Base-by-base conservation (phyloP, 768 basidiomycete species). In the Hygrocybe punicea region DNA sequence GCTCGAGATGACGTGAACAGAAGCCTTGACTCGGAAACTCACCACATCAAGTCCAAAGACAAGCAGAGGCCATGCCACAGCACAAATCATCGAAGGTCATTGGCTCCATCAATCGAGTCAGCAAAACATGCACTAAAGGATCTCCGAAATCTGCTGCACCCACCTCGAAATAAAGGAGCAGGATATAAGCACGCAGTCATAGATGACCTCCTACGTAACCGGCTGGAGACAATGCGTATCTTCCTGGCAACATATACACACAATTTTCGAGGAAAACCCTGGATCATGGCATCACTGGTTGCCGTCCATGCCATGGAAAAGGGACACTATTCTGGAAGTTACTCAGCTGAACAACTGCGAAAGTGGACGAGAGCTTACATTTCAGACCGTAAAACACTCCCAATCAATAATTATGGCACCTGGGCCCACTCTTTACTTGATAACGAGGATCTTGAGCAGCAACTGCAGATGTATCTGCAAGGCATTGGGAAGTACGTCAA, bases 371-470 rank as follows among this genome's bases (percentile, higher is more conserved):
- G 52, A 5, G 58, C 48, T 25, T 67, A 59, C 56, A 58, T 67
- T 23, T 19, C 5, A 2, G 63, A 69, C 53, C 57, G 49, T 5
- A 56, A 68, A 44, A 7, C 63, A 23, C 16, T 72, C 14, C 66
- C 67, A 14, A 24, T 24, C 6, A 61, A 63, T 49, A 17, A 46
- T 6, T 68, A 65, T 53, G 63, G 67, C 21, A 47, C 58, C 10
- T 67, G 63, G 55, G 57, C 37, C n/a, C 39, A 33, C 24, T 63
- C 66, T 33, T 56, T 25, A 33, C 51, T 67, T 42, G 61, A 66
- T 6, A 59, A 70, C 29, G 66, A 68, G 40, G 69, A 68, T 39
- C 51, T 73, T 2, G 19, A 42, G 36, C 24, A 59, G 11, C 63
- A 68, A 19, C 46, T 72, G n/a, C 55, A 57, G 14, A 16, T 40